These are phyloP conservation scores for Saccharum spontaneum DNA, from an alignment of 176 grass and related monocot genomes.

Conservation along the genomic window DNA sequence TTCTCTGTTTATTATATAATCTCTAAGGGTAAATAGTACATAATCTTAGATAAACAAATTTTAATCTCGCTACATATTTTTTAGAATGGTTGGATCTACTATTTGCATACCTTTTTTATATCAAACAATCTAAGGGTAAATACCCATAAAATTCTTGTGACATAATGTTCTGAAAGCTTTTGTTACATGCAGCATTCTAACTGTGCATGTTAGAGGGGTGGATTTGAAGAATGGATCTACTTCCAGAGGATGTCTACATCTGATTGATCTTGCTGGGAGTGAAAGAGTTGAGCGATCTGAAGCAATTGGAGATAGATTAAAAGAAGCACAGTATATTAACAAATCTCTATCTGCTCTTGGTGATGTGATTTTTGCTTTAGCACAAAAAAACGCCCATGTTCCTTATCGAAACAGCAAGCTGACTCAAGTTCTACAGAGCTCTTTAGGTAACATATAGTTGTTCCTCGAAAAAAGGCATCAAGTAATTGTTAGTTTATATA, in stretches of 20 bases:
- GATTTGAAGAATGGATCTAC: constrained; percentile 87
- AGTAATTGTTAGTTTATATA: neutral
- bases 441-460: constrained; percentile 64
- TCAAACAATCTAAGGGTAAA: neutral
- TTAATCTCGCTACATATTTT: neutral
- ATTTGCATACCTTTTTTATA: neutral
- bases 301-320: constrained; percentile 94
- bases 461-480: constrained; percentile 16
- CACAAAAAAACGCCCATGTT: constrained; percentile 82
- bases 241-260: constrained; percentile 84
- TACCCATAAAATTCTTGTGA: neutral
- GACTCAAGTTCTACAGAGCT: constrained; percentile 98
- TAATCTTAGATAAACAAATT: neutral
- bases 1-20: neutral
- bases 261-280: constrained; percentile 97
- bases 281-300: constrained; percentile 94
- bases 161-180: constrained; percentile 21
- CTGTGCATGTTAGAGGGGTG: constrained; percentile 85
- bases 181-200: constrained; percentile 77
- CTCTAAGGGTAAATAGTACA: no score
- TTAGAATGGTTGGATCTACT: neutral
- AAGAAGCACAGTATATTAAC: constrained; percentile 93
- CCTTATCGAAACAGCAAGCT: constrained; percentile 98
- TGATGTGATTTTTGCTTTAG: constrained; percentile 89
- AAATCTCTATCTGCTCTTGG: constrained; percentile 92